phyloP scores from a whole-genome alignment of 306 rosid species.

The barrel medic (Medicago truncatula) region DNA sequence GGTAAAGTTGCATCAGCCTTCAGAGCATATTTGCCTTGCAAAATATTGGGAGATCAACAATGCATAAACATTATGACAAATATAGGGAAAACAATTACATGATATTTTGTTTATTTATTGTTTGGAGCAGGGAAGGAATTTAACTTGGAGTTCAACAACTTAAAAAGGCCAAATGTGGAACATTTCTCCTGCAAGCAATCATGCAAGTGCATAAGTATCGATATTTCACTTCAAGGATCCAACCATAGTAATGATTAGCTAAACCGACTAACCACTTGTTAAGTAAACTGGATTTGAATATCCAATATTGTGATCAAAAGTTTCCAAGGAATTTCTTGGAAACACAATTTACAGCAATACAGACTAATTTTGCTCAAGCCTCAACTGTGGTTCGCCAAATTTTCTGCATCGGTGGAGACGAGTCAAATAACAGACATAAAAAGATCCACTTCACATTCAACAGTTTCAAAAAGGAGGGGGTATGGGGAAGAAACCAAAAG shows the following conservation, averaged over 20 bases:
- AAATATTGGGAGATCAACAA: slow-evolving; percentile 27
- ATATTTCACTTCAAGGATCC: slow-evolving; percentile 37
- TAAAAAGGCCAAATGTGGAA: slow-evolving; percentile 47
- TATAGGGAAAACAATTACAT: slow-evolving; percentile 43
- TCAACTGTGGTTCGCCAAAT: slow-evolving; percentile 27
- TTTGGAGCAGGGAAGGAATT: slow-evolving; percentile 43
- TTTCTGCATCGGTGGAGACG: slow-evolving; percentile 8
- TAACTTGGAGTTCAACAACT: slow-evolving; percentile 49
- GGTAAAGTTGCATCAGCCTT: slow-evolving; percentile 25
- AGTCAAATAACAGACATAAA: slow-evolving; percentile 34
- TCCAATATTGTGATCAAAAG: slow-evolving; percentile 19
- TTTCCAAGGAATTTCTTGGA: slow-evolving; percentile 36
- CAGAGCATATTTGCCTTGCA: slow-evolving; percentile 26
- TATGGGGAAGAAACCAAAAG: background rate
- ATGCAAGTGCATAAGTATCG: slow-evolving; percentile 33
- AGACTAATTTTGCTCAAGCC: slow-evolving; percentile 28
- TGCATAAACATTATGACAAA: slow-evolving; percentile 29
- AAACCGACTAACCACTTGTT: slow-evolving; percentile 1
- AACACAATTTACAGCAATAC: slow-evolving; percentile 9
- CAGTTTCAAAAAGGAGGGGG: background rate
- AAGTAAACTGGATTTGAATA: slow-evolving; percentile 19
- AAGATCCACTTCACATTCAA: slow-evolving; percentile 23
- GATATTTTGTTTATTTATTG: slow-evolving; percentile 26
- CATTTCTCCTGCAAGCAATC: slow-evolving; percentile 50
- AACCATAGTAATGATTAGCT: slow-evolving; percentile 33